These are phyloP conservation scores for Thuidium tamariscinum DNA, from an alignment of 225 moss, liverwort and hornwort species.

Conservation along the genomic window DNA sequence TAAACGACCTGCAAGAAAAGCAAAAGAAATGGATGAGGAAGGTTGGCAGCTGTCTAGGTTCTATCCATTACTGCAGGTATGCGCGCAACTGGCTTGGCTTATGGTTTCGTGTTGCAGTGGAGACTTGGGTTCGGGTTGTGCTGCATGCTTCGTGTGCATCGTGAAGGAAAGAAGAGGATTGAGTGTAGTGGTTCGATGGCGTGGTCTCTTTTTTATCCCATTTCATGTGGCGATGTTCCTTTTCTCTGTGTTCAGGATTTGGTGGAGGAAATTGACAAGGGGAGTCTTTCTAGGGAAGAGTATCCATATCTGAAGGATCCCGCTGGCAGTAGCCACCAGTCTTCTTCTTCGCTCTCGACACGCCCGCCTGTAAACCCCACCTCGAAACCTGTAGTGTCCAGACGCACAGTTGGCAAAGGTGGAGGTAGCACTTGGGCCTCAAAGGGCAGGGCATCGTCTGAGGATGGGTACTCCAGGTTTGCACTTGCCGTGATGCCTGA, in stretches of 20 bases:
- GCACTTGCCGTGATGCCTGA: background rate
- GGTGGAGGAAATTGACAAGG: slow-evolving; percentile 81
- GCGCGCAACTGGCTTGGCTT: background rate
- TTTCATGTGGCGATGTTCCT: background rate
- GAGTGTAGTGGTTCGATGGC: background rate
- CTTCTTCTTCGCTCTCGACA: slow-evolving; percentile 29
- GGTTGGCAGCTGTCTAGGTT: slow-evolving; percentile 81
- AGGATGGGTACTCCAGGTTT: slow-evolving; percentile 52
- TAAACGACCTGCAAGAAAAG: slow-evolving; percentile 80
- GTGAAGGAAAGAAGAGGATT: background rate
- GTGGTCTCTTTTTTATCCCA: background rate
- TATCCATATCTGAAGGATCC: slow-evolving; percentile 96
- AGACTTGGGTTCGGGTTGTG: background rate
- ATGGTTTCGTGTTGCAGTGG: background rate
- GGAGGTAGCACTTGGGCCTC: slow-evolving; percentile 55
- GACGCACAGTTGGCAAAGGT: slow-evolving; percentile 40
- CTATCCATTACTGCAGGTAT: slow-evolving; percentile 87
- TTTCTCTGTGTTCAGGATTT: slow-evolving; percentile 48
- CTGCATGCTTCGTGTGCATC: background rate
- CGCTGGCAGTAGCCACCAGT: slow-evolving; percentile 22
- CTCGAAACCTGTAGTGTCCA: slow-evolving; percentile 48
- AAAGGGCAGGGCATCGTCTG: slow-evolving; percentile 39
- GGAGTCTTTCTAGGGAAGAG: slow-evolving; percentile 70
- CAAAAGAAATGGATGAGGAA: slow-evolving; percentile 71
- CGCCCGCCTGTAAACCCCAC: slow-evolving; percentile 35